Base-by-base conservation (phyloP, 306 rosid genomes). In the Casuarina glauca region DNA sequence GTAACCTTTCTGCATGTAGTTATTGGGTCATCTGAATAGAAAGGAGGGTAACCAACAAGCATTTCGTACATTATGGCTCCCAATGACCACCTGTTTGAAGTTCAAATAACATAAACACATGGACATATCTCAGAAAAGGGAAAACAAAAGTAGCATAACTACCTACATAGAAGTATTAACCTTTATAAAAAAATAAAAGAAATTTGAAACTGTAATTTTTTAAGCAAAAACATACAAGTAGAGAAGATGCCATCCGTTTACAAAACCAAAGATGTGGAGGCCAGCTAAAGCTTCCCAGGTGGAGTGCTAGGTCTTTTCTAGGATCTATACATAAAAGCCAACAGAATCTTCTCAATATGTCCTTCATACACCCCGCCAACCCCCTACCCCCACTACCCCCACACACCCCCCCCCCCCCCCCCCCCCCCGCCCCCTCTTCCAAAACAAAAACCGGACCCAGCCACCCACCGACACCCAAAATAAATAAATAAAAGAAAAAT, bases 11-110 rank as follows among this genome's bases (percentile, higher is more conserved):
- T 87, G 90, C 98, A 95, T 12, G 98, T 88, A 80, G 87, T 80
- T 84, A 95, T 88, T 77, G 98, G 98, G 72, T 91, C 98, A 78
- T 95, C 97, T 2, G 98, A 84, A 86, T 91, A 95, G 86, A 95
- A 95, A 82, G 98, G 98, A 79, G 98, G 97, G 74, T 91, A 95
- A 57, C 98, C 98, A 77, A 95, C 91, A 79, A 95, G 96, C 98
- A 95, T 95, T 89, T 95, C 98, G 48, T 95, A 95, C 97, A 95
- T 85, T 79, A 95, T 95, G 45, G 98, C 98, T 78, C 98, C 98
- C 17, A 95, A 79, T 43, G 98, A 95, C 98, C 98, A 95, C 98
- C 98, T 95, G 82, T 44, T 73, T 57, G 38, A 81, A 58, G 17
- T 80, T 72, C 85, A 76, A 45, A 73, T 54, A 73, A 83, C 75